Evolutionary conservation across 495 filamentous ascomycete genomes (phyloP), one percentile per base, ranked within the genome.

Genomic region (Cercophora scortea): DNA sequence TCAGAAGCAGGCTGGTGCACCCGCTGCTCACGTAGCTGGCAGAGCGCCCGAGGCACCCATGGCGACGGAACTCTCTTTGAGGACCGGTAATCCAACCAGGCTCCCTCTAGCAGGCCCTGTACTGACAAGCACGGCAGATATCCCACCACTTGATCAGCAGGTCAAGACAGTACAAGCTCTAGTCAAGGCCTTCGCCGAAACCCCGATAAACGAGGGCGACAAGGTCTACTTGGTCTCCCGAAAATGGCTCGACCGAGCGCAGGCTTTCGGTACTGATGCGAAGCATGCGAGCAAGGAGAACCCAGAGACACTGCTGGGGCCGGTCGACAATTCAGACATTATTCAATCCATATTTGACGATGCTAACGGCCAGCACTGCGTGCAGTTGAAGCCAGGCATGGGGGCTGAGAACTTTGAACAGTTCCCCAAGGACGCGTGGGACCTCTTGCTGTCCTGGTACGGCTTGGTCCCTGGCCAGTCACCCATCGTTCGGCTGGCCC

Each of bases 291-390:
- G 77, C 56, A 88, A 90, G 59, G 79, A 82, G 45, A 72, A 77
- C 5, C 53, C 68, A 33, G 83, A 87, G 51, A 81, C 78, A 10
- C 74, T 82, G 10, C 77, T 93, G 35, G 90, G 90, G 3, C 88
- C 88, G 0, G 83, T 97, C 32, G 90, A 96, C 70, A 97, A 96
- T 63, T 81, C 87, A 6, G 87, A 89, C 57, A 79, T 85, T 52
- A 77, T 80, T 44, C 59, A 70, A 34, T 65, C 74, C 50, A 68
- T 77, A 15, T 71, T 80, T 53, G 66, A 65, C 19, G 73, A 78
- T 51, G 60, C 63, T n/a, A 58, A 52, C 10, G 67, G 63, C 11
- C 61, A 85, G 12, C 69, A 73, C 2, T 95, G 90, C 57, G 79
- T 95, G 15, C 85, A 89, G 8, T 67, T 98, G 40, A 86, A 85